A percentile compares a stretch with the other conserved stretches of the same genome.
Conservation (phyloP, 208 protist genomes). For the Leptomonas pyrrhocoris region DNA sequence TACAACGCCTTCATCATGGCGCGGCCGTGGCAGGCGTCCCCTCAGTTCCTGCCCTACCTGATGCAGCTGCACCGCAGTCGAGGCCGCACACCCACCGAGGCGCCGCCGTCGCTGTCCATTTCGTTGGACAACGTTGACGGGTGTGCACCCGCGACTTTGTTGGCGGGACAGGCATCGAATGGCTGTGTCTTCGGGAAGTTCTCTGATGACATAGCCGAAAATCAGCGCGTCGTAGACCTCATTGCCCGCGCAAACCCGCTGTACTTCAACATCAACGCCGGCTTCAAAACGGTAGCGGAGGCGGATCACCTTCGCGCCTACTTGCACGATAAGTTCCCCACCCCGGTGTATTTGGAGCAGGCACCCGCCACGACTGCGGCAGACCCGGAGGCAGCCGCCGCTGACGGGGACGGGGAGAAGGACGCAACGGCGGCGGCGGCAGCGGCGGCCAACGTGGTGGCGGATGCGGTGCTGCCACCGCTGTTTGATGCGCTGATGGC, state of each 20-base stretch:
- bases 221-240: slow-evolving; percentile 14
- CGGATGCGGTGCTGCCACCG: slow-evolving; percentile 1
- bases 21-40: slow-evolving; percentile 58
- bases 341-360: slow-evolving; percentile 38
- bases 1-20: slow-evolving; percentile 66
- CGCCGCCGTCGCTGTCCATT: slow-evolving; percentile 22
- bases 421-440: no score
- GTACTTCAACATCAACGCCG: slow-evolving; percentile 55
- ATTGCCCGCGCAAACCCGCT: slow-evolving; percentile 22
- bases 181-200: slow-evolving; percentile 37
- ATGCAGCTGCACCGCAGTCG: slow-evolving; percentile 11
- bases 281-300: slow-evolving; percentile 8
- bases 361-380: no score
- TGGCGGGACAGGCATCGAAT: slow-evolving; percentile 9
- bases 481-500: slow-evolving; percentile 46
- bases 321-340: no score
- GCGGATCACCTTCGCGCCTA: slow-evolving; percentile 34
- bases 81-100: not conserved
- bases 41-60: slow-evolving; percentile 53
- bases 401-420: no score
- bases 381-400: no score
- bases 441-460: not conserved
- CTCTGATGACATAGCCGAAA: slow-evolving; percentile 18
- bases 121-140: slow-evolving; percentile 37
- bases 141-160: slow-evolving; percentile 46